Evolutionary conservation across 306 rosid genomes (phyloP).

Genomic region (Vicia sativa): DNA sequence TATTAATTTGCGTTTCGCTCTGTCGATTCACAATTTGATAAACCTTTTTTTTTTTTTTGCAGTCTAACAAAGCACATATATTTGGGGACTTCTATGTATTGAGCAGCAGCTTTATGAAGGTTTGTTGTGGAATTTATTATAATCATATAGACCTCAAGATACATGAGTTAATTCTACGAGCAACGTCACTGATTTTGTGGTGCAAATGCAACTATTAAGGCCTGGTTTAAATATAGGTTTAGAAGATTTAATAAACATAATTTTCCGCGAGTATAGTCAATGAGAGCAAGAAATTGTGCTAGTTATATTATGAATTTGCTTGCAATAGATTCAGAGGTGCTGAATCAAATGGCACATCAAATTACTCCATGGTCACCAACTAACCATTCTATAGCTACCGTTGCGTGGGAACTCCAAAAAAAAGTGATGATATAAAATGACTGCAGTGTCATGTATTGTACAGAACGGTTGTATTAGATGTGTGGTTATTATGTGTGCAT

Average conservation of each 20-base stretch:
- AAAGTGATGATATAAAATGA: constrained; percentile 16
- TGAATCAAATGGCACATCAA: constrained; percentile 14
- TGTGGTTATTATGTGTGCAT: constrained; percentile 8
- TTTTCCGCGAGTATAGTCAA: not conserved
- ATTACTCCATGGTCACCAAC: constrained; percentile 13
- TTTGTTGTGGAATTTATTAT: constrained; percentile 40
- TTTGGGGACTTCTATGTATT: constrained; percentile 82
- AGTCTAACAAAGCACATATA: constrained; percentile 79
- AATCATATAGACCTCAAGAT: constrained; percentile 20
- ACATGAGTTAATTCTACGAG: constrained; percentile 31
- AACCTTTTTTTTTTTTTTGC: constrained; percentile 49
- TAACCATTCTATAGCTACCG: constrained; percentile 29
- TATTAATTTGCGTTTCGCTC: constrained; percentile 32
- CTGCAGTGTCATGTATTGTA: constrained; percentile 15
- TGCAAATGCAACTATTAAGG: constrained; percentile 21
- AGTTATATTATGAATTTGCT: constrained; percentile 23
- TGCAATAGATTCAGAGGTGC: constrained; percentile 1
- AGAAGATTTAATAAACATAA: constrained; percentile 4
- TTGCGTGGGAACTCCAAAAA: constrained; percentile 1
- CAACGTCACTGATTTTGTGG: constrained; percentile 26
- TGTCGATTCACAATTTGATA: constrained; percentile 29
- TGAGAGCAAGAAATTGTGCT: constrained; percentile 13
- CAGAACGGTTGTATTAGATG: constrained; percentile 24
- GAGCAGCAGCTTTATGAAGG: constrained; percentile 86
- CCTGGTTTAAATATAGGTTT: constrained; percentile 19